Conservation (phyloP, 2,329 filamentous ascomycete genomes). For the Colletotrichum sp. region DNA sequence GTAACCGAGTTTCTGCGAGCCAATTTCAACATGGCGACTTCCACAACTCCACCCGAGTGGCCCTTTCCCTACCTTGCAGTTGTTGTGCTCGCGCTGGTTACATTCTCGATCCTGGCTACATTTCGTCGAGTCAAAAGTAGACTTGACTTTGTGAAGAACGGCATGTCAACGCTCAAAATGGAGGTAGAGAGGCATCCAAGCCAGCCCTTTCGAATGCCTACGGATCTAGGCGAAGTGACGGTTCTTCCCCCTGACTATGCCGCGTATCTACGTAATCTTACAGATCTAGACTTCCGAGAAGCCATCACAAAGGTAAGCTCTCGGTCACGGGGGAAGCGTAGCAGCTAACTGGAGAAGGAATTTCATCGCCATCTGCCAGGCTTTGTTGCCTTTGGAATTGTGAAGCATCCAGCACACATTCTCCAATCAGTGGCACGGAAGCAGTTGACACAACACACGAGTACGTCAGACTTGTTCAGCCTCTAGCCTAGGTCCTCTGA, state of each 20-base stretch:
- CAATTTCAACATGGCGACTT: not conserved
- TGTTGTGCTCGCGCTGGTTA: accelerated
- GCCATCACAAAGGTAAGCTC: not conserved
- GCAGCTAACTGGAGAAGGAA: not conserved
- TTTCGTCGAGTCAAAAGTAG: not conserved
- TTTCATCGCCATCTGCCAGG: not conserved
- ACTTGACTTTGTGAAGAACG: not conserved
- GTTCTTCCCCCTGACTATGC: not conserved
- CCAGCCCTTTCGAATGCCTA: not conserved
- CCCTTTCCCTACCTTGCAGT: not conserved
- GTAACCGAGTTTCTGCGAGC: not conserved
- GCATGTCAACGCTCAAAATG: not conserved
- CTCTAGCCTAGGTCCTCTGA: not conserved
- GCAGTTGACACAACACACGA: not conserved
- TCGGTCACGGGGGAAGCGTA: accelerated
- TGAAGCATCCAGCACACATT: not conserved
- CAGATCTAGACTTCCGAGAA: not conserved
- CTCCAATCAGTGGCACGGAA: not conserved
- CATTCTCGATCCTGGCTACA: not conserved
- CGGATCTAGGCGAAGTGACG: not conserved
- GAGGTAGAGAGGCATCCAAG: not conserved
- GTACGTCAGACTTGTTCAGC: not conserved
- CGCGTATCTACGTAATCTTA: not conserved
- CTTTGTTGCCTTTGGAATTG: not conserved
- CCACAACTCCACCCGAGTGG: not conserved